phyloP scores from a whole-genome alignment of 179 eudicot species.

The Actinidia polygama region DNA sequence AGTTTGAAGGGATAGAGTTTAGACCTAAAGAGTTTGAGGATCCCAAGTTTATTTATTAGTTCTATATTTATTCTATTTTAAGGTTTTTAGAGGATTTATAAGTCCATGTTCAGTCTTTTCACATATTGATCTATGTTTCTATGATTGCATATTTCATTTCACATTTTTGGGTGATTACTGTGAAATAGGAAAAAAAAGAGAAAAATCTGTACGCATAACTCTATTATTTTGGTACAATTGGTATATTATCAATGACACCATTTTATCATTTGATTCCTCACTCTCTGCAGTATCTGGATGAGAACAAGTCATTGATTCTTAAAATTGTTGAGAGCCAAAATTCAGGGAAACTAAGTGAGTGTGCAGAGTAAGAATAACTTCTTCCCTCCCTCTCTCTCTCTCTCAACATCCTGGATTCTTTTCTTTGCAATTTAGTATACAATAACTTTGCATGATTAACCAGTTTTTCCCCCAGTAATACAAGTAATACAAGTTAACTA shows the following conservation, averaged over 20 bases:
- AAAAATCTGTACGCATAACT: too few relatives aligned
- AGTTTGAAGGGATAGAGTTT: background rate
- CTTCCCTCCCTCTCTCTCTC: background rate
- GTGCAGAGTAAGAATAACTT: conserved; percentile 80
- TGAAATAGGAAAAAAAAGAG: background rate
- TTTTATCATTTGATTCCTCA: background rate
- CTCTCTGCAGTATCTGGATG: conserved; percentile 81
- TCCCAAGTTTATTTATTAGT: background rate
- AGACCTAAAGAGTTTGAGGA: background rate
- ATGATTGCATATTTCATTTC: background rate
- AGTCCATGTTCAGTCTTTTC: background rate
- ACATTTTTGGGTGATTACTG: background rate
- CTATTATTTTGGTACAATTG: conserved; percentile 1
- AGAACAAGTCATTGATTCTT: conserved; percentile 94
- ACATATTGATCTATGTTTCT: background rate
- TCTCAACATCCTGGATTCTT: background rate
- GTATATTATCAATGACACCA: background rate
- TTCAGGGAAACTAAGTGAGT: conserved; percentile 85
- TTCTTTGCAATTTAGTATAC: background rate
- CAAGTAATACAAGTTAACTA: too few relatives aligned
- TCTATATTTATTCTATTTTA: background rate
- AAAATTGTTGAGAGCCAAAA: conserved; percentile 98
- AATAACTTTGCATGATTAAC: background rate
- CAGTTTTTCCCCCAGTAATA: too few relatives aligned
- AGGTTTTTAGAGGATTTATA: background rate